A percentile compares a stretch with the other conserved stretches of the same genome.
phyloP scores from a whole-genome alignment of 306 rosid genomes.

The Citrullus mucosospermus region DNA sequence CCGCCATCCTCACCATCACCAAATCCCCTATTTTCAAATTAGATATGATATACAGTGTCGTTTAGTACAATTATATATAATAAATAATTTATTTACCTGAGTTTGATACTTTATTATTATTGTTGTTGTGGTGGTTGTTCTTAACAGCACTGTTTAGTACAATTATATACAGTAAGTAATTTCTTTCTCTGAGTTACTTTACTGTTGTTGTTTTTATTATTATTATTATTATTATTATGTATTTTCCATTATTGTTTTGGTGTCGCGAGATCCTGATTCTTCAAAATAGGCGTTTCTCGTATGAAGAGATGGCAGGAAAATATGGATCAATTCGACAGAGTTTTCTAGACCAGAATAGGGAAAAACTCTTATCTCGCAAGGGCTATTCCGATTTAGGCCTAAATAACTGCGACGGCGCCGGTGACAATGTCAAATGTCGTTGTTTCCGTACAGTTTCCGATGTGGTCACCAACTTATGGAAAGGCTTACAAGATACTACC shows the following conservation, averaged over 20 bases:
- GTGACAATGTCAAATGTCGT: constrained; percentile 4
- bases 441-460: constrained; percentile 29
- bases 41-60: background rate
- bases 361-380: constrained; percentile 29
- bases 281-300: background rate
- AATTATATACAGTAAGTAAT: background rate
- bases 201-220: too few relatives aligned
- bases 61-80: background rate
- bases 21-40: background rate
- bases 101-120: background rate
- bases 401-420: constrained; percentile 6
- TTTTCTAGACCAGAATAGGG: constrained; percentile 43
- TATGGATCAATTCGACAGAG: constrained; percentile 47
- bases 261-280: background rate
- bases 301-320: constrained; percentile 18
- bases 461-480: constrained; percentile 15
- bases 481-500: background rate
- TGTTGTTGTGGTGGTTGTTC: too few relatives aligned
- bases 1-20: background rate
- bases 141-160: too few relatives aligned
- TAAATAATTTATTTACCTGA: background rate
- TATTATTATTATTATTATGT: too few relatives aligned
- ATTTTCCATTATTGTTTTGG: background rate
- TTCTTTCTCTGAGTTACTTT: background rate
- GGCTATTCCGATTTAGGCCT: constrained; percentile 26